Evolutionary conservation across 805 yeast genomes (phyloP).

Genomic region (Metschnikowia picachoensis): DNA sequence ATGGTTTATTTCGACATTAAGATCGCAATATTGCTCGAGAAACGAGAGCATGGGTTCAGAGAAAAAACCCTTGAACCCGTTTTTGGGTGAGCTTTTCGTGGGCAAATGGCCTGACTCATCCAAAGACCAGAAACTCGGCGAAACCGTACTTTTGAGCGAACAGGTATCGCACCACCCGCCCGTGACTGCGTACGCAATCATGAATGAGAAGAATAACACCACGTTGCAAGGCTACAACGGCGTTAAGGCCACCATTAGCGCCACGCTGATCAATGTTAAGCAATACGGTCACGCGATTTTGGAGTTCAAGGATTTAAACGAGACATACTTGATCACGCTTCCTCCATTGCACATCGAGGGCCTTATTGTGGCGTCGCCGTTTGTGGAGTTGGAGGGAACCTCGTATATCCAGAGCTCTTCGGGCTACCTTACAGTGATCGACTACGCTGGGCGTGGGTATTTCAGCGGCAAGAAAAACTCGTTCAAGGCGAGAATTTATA

Average conservation of each 20-base stretch:
- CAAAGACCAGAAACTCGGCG: slow-evolving; percentile 54
- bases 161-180: slow-evolving; percentile 99
- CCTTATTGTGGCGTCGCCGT: slow-evolving; percentile 83
- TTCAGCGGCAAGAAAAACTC: slow-evolving; percentile 92
- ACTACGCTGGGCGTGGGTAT: slow-evolving; percentile 90
- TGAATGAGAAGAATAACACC: slow-evolving; percentile 67
- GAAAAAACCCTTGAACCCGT: slow-evolving; percentile 96
- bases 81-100: slow-evolving; percentile 88
- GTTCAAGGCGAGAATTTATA: slow-evolving; percentile 79
- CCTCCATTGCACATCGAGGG: slow-evolving; percentile 97
- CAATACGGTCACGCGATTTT: slow-evolving; percentile 90
- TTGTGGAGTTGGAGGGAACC: slow-evolving; percentile 88
- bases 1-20: slow-evolving; percentile 88
- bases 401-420: slow-evolving; percentile 78
- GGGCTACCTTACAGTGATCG: slow-evolving; percentile 71
- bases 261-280: slow-evolving; percentile 77
- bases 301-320: slow-evolving; percentile 57
- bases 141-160: slow-evolving; percentile 75
- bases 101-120: slow-evolving; percentile 75
- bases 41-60: slow-evolving; percentile 91
- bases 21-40: slow-evolving; percentile 92
- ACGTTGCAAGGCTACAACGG: slow-evolving; percentile 86
- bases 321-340: slow-evolving; percentile 74
- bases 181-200: slow-evolving; percentile 84
- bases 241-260: slow-evolving; percentile 76